A percentile compares a stretch with the other conserved stretches of the same genome.
These are phyloP conservation scores for Pseudogymnoascus verrucosus DNA, from an alignment of 2,329 filamentous ascomycete species.

Conservation along the genomic window DNA sequence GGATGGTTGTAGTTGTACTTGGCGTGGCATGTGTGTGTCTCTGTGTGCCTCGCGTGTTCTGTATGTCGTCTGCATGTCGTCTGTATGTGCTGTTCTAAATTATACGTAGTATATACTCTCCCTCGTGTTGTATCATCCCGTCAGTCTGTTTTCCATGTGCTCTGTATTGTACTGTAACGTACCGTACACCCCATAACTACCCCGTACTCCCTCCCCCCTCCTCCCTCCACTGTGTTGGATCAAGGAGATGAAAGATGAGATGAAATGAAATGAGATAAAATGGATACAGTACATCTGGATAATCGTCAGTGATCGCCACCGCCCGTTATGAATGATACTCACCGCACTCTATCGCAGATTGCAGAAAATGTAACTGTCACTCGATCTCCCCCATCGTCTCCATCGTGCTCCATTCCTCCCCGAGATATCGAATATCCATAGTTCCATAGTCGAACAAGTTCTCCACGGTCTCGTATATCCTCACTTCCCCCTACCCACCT, in stretches of 20 bases:
- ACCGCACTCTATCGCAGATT: background rate
- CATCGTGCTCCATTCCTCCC: background rate
- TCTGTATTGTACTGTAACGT: background rate
- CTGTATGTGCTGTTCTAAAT: background rate
- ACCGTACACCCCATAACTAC: background rate
- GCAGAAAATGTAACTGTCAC: background rate
- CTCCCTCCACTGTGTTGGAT: background rate
- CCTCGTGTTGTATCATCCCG: background rate
- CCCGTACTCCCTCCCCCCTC: background rate
- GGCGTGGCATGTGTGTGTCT: background rate
- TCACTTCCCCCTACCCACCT: constrained; percentile 4
- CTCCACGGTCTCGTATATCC: background rate
- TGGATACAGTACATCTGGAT: background rate
- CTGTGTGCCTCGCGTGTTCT: background rate
- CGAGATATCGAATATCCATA: background rate
- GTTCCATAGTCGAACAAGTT: background rate
- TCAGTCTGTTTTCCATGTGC: background rate
- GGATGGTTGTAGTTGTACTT: background rate
- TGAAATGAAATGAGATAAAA: background rate
- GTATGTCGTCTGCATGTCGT: background rate
- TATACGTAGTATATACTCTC: background rate
- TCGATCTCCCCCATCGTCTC: background rate
- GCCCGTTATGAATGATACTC: background rate
- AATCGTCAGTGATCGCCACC: background rate
- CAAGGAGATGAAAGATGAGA: background rate